Conservation (phyloP, 148 eudicot genomes). For the Euryodendron excelsum region DNA sequence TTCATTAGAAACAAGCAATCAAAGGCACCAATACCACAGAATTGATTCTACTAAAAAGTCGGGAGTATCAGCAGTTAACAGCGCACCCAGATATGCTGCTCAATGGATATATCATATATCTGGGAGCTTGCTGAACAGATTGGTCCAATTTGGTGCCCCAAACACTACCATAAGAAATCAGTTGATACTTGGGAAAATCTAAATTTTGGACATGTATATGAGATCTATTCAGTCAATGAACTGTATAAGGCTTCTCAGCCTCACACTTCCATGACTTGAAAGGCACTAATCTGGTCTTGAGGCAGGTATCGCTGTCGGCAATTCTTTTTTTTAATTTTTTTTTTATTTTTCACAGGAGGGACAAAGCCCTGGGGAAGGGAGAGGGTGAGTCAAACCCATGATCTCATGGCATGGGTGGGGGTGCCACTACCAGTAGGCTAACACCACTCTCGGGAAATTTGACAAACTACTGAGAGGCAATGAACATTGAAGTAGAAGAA, state of each 20-base stretch:
- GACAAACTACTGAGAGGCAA: neutral
- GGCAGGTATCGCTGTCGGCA: neutral
- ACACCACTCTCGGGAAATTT: neutral
- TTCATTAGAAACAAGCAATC: neutral
- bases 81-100: neutral
- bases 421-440: too few relatives aligned
- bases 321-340: too few relatives aligned
- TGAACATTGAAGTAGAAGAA: neutral
- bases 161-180: neutral
- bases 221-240: neutral
- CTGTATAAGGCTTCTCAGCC: neutral
- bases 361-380: too few relatives aligned
- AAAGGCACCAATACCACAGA: neutral
- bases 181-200: neutral
- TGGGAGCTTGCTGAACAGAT: neutral
- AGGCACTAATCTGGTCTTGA: neutral
- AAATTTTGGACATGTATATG: neutral
- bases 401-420: too few relatives aligned
- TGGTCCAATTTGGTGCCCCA: neutral
- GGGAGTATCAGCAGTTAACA: conserved; percentile 3
- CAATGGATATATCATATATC: neutral
- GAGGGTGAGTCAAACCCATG: too few relatives aligned
- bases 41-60: neutral
- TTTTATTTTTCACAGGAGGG: too few relatives aligned
- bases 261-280: neutral